Evolutionary conservation across 2,329 filamentous ascomycete genomes (phyloP).

Genomic region (Paecilomyces niveus): DNA sequence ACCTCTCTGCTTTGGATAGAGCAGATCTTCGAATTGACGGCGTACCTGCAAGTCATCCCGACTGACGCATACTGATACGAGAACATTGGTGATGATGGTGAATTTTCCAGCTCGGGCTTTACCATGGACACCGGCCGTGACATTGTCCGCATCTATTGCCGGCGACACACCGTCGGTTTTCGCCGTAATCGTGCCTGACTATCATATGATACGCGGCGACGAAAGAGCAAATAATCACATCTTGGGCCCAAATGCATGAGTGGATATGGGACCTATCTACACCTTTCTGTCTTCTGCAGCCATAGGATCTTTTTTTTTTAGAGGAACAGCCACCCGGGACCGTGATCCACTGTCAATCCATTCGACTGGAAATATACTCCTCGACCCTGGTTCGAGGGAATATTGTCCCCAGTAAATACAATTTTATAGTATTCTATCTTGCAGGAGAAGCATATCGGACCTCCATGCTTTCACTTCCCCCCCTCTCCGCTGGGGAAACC

Average conservation of each 20-base stretch:
- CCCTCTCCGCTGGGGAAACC: background rate
- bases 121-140: background rate
- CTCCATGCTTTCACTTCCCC: background rate
- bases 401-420: background rate
- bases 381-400: background rate
- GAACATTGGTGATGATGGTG: slow-evolving; percentile 9
- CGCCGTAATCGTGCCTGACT: background rate
- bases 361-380: background rate
- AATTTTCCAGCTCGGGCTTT: slow-evolving; percentile 6
- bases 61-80: background rate
- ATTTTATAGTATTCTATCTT: background rate
- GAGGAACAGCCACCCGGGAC: background rate
- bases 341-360: background rate
- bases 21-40: background rate
- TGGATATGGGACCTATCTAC: background rate
- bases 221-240: background rate
- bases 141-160: background rate
- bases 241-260: background rate
- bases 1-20: background rate
- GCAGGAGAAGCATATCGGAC: background rate
- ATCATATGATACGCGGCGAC: background rate
- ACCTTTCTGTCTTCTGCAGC: background rate
- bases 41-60: background rate
- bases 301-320: background rate
- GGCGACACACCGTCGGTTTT: background rate